Evolutionary conservation across 495 filamentous ascomycete species (phyloP), one percentile per base, ranked within the genome.

Genomic region (Cryomyces antarcticus): DNA sequence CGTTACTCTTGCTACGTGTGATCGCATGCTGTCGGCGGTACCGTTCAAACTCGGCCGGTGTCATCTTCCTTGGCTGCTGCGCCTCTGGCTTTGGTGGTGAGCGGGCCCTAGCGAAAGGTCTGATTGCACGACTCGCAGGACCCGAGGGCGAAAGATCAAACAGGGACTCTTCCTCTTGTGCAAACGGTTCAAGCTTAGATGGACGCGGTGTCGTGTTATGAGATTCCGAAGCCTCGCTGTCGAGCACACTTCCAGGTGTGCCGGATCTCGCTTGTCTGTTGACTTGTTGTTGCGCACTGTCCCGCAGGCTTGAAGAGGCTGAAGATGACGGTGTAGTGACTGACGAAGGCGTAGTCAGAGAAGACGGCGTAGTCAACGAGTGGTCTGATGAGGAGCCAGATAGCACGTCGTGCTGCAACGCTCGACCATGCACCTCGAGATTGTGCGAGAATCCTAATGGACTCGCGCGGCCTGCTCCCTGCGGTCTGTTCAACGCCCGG

Each of bases 21-120:
- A 77, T 66, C 52, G 85, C 82, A 54, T 85, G 80, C 49, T 92
- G 78, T 51, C 77, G 73, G 42, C 77, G 71, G 54, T 88, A 88
- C 50, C 68, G 72, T 57, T 93, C 83, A 47, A 88, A 92, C 56
- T 93, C 80, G 27, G 77, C 81, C 11, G 78, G 79, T 1, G 84
- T 92, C 83, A 93, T 92, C 35, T 89, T 73, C 54, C 86, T 89
- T 55, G 13, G 34, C 34, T 43, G 41, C 33, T n/a, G 12, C 5
- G 11, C 29, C 41, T n/a, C 37, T 43, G 5, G 41, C 41, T 37
- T 43, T 35, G 31, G 38, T 7, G 33, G 33, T 35, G 33, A 10
- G 52, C n/a, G n/a, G n/a, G n/a, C n/a, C n/a, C n/a, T n/a, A n/a
- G n/a, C n/a, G n/a, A n/a, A n/a, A n/a, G n/a, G 52, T 42, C 44